phyloP scores from a whole-genome alignment of 305 asterid species.

The Withania somnifera region DNA sequence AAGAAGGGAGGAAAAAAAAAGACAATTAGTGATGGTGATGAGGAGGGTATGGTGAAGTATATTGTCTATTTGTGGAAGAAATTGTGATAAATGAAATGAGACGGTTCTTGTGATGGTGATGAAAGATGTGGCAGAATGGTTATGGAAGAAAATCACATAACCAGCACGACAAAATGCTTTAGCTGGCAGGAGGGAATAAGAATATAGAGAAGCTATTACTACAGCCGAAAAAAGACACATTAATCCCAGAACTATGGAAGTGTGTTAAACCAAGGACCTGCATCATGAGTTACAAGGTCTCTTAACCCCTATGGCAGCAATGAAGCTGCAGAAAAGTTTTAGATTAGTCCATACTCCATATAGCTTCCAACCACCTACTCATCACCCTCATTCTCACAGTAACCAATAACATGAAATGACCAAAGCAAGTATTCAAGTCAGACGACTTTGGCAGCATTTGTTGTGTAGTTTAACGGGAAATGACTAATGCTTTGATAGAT shows the following conservation, averaged over 20 bases:
- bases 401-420: neutral
- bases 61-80: neutral
- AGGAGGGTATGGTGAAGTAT: neutral
- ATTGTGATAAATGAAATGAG: neutral
- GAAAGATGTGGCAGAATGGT: neutral
- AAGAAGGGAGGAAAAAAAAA: neutral
- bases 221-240: too few relatives aligned
- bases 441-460: neutral
- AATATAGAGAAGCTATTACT: too few relatives aligned
- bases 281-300: neutral
- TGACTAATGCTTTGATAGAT: neutral
- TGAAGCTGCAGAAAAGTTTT: neutral
- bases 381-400: neutral
- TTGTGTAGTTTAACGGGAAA: neutral
- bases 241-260: too few relatives aligned
- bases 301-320: neutral
- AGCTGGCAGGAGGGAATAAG: too few relatives aligned
- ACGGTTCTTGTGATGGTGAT: neutral
- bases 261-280: neutral
- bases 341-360: neutral
- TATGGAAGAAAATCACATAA: neutral
- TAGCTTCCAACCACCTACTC: neutral
- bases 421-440: neutral
- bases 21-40: neutral
- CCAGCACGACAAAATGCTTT: neutral